Evolutionary conservation across 164 flowering plant species (phyloP).

Genomic region (Chimonanthus praecox): DNA sequence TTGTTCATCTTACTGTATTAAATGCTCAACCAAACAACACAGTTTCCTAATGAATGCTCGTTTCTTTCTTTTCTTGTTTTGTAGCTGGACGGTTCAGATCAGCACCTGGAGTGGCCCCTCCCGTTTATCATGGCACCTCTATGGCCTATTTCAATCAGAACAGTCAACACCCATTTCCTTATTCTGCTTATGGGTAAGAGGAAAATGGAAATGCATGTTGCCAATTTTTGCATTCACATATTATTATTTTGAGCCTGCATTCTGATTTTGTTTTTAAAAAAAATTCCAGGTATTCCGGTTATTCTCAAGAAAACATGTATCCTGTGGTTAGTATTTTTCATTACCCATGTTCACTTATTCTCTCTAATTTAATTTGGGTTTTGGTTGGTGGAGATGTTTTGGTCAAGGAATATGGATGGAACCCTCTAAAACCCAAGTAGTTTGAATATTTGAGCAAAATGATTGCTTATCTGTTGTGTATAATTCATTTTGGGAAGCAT

Average conservation of each 20-base stretch:
- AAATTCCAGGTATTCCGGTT: conserved; percentile 41
- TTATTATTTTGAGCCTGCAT: not conserved
- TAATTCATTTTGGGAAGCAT: too few species aligned
- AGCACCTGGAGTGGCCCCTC: conserved; percentile 27
- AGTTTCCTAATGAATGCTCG: not conserved
- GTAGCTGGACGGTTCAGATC: conserved; percentile 48
- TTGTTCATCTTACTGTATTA: not conserved
- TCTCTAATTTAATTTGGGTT: not conserved
- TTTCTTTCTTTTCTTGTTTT: not conserved
- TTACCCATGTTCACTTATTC: not conserved
- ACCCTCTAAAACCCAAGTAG: not conserved
- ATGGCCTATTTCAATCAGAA: conserved; percentile 36
- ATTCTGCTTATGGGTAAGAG: conserved; percentile 51
- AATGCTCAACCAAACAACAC: not conserved
- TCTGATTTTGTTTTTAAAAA: not conserved
- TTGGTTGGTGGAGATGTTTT: not conserved
- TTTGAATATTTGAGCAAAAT: too few species aligned
- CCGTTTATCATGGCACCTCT: conserved; percentile 38
- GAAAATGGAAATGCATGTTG: not conserved
- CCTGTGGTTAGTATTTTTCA: conserved; percentile 45
- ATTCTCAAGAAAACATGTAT: conserved; percentile 51
- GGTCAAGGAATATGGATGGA: not conserved
- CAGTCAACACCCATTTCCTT: conserved; percentile 48
- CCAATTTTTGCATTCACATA: not conserved
- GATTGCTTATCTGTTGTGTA: too few species aligned